Evolutionary conservation across 129 eudicot genomes (phyloP), one percentile per base, ranked within the genome.

Genomic region (Flaveria brownii): DNA sequence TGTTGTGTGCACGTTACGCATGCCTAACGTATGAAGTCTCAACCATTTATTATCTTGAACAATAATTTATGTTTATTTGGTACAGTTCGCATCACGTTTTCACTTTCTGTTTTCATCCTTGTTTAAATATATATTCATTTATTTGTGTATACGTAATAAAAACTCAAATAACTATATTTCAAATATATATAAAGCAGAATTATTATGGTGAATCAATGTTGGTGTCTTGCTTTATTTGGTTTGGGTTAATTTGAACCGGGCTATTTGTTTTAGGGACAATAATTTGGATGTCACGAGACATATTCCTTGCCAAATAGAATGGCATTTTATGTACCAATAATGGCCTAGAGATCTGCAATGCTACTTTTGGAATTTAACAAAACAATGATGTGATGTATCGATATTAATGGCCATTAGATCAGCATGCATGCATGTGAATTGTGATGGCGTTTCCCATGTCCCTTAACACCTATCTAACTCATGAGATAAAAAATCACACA

Each of bases 341-440:
- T 69, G 69, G 61, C 59, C 50, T 77, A 45, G 70, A 59, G 66
- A 78, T 62, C 68, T 28, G 17, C 70, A 69, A 57, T 77, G 61
- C 69, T 78, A 70, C 39, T 69, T 77, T 69, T 69, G 81, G 70
- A 78, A 46, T 75, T 62, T 45, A 63, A 28, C 62, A 46, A 46
- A 69, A 78, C 49, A 78, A 70, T 78, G 81, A 78, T 70, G 76
- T 78, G 82, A 78, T 78, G 75, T 78, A 56, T 78, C 80, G n/a
- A 26, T 59, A 56, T 75, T 69, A 36, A 36, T 36, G 70, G 76
- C 82, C 62, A 57, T 68, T 59, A 69, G 42, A 77, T 45, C 50
- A 45, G 11, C 11, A 9, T 45, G 74, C 68, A 51, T 54, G 41
- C 41, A 36, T 36, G 41, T 36, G 41, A 36, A 36, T 36, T 36